Base-by-base conservation (phyloP, 495 filamentous ascomycete species). In the Penicillium ochrochloron region DNA sequence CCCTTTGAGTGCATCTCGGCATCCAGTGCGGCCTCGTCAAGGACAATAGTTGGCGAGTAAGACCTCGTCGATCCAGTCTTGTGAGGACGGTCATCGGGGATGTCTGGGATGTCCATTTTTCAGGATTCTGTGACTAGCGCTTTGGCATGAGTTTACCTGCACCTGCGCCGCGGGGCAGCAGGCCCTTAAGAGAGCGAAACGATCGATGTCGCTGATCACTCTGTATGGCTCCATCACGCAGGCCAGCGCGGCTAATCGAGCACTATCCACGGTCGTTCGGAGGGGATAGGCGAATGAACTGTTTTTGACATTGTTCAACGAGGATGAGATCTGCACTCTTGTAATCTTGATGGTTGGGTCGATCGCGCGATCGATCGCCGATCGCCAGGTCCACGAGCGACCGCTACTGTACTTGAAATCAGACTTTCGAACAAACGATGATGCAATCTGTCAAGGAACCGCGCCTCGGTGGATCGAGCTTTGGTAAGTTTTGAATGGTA, bases 61-160 rank as follows among this genome's bases (percentile, higher is more conserved):
- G 66, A 59, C n/a, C 64, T 41, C 57, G 27, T 29, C 37, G 62
- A 65, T 33, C 39, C 23, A 11, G 57, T 15, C 34, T 64, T 69
- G 42, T 60, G 50, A 31, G 66, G 66, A 11, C 66, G 63, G 37
- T 66, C 57, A 51, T 71, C 66, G 14, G 63, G 61, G 42, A 70
- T 72, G 19, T 59, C 63, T n/a, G 69, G 64, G 6, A 62, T 54
- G 21, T 72, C 66, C 69, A 72, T 71, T 11, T 34, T 34, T 25
- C 17, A 12, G 6, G 8, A n/a, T 21, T 37, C 0, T 21, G 17
- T 17, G 1, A 5, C 6, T 31, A 2, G 23, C 19, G 33, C 21
- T 39, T 29, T 57, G 15, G 25, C 12, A 2, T n/a, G 41, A 34
- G 25, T n/a, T 19, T n/a, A 17, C 14, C 5, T 52, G 25, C 50